phyloP scores from a whole-genome alignment of 768 basidiomycete species.

The Daedaleopsis nitida region DNA sequence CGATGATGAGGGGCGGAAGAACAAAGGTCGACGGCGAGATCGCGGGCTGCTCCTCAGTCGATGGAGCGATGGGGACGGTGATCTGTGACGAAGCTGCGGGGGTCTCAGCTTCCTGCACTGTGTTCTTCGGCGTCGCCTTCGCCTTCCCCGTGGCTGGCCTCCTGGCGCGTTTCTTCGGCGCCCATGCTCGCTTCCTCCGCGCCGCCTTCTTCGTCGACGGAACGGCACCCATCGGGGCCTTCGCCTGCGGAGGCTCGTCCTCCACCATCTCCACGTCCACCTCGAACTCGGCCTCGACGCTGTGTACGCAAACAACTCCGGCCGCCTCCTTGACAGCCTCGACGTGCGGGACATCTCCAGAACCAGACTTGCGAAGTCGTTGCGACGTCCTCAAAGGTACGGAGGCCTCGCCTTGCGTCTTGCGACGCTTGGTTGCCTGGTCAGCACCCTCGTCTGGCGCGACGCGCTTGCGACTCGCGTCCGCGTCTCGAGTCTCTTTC shows the following conservation, averaged over 20 bases:
- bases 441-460: background rate
- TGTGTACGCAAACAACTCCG: background rate
- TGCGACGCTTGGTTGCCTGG: background rate
- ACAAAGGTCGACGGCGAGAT: background rate
- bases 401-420: background rate
- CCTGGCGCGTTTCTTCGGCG: background rate
- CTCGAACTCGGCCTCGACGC: background rate
- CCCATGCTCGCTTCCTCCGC: background rate
- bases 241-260: background rate
- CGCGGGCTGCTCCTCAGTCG: no score
- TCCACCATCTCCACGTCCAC: background rate
- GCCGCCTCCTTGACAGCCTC: no score
- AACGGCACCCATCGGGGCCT: background rate
- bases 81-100: background rate
- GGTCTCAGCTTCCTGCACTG: background rate
- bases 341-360: no score
- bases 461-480: background rate
- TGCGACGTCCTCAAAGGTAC: no score
- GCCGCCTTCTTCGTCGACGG: background rate
- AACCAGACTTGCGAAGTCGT: no score
- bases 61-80: background rate
- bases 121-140: background rate
- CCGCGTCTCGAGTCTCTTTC: background rate
- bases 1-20: background rate
- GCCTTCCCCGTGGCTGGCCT: background rate